A percentile compares a stretch with the other conserved stretches of the same genome.
These are phyloP conservation scores for Solanum aculeatissimum DNA, from an alignment of 305 asterid species.

Conservation along the genomic window DNA sequence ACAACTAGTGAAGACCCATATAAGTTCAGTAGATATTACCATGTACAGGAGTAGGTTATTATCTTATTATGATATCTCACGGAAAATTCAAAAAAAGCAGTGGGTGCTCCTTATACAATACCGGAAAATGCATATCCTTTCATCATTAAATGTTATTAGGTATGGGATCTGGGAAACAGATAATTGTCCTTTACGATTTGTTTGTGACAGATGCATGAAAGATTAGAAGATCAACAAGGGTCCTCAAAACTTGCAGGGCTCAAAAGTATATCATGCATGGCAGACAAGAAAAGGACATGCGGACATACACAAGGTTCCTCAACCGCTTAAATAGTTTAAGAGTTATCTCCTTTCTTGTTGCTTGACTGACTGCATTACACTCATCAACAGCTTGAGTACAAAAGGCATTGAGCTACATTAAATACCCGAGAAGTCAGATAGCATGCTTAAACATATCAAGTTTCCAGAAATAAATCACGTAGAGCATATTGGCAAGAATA, in stretches of 20 bases:
- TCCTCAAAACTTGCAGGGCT: background rate
- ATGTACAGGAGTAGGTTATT: background rate
- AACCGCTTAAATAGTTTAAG: constrained; percentile 63
- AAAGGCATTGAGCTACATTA: constrained; percentile 65
- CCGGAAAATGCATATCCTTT: background rate
- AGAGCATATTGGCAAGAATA: background rate
- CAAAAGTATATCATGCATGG: background rate
- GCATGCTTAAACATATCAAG: background rate
- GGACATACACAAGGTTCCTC: constrained; percentile 78
- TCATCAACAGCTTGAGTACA: constrained; percentile 57
- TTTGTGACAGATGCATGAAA: background rate
- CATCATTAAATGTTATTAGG: background rate
- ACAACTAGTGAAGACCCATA: background rate
- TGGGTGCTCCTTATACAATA: background rate
- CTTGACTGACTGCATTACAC: constrained; percentile 51
- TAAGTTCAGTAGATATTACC: background rate
- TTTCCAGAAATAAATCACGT: background rate
- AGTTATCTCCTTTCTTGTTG: constrained; percentile 50
- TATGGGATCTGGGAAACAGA: background rate
- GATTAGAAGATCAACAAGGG: background rate
- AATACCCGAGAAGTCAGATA: constrained; percentile 16
- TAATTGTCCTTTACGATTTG: background rate
- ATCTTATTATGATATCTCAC: background rate
- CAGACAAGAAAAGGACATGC: background rate
- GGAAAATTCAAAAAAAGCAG: background rate